These are phyloP conservation scores for Draba incana DNA, from an alignment of 345 rosid species.

Conservation along the genomic window DNA sequence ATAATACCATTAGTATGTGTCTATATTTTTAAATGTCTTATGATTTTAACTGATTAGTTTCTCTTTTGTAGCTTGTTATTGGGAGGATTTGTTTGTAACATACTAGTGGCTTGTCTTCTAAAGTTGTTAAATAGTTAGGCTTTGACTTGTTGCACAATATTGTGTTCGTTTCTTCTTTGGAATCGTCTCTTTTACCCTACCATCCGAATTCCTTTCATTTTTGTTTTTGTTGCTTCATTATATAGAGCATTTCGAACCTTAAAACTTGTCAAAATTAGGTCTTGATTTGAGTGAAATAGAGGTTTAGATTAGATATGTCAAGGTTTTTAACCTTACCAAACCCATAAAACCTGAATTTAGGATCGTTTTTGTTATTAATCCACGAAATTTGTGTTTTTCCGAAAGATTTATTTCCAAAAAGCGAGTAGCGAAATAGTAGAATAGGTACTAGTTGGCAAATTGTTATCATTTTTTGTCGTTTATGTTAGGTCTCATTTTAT, in stretches of 20 bases:
- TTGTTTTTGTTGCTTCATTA: neutral
- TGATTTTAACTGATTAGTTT: slow-evolving; percentile 17
- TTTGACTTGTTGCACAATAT: slow-evolving; percentile 40
- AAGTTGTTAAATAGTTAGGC: slow-evolving; percentile 34
- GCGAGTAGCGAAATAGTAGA: too few species aligned
- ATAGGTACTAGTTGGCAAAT: too few species aligned
- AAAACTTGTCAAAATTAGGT: slow-evolving; percentile 3
- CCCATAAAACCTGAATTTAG: too few species aligned
- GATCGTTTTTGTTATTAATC: too few species aligned
- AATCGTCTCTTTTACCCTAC: slow-evolving; percentile 17
- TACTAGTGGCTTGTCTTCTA: slow-evolving; percentile 37
- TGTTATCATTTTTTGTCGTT: too few species aligned
- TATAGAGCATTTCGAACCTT: neutral
- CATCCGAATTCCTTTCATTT: slow-evolving; percentile 4
- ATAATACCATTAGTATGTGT: slow-evolving; percentile 24
- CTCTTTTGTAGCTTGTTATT: slow-evolving; percentile 36
- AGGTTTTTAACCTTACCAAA: too few species aligned
- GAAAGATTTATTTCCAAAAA: too few species aligned
- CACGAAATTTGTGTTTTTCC: too few species aligned
- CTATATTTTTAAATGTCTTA: neutral
- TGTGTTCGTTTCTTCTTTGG: slow-evolving; percentile 39
- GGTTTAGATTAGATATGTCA: too few species aligned
- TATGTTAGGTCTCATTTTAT: too few species aligned
- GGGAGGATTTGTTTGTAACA: slow-evolving; percentile 38
- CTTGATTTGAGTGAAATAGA: too few species aligned